Conservation (phyloP, 306 rosid species). For the Cucumis melo region DNA sequence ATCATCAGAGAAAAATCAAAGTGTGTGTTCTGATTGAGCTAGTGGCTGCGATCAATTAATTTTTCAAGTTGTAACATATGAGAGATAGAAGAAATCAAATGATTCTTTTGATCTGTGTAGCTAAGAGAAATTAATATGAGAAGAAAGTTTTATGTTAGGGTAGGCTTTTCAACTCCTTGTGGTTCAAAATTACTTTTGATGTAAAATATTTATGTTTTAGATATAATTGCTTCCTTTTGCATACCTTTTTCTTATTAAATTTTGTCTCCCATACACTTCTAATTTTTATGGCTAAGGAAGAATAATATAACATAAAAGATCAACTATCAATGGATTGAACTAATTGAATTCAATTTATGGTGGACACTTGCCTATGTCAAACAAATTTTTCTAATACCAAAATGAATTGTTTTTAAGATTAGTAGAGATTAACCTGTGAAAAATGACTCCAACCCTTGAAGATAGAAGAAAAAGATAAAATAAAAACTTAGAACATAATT, state of each 20-base stretch:
- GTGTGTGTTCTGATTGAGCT: not conserved
- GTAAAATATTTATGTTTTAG: not conserved
- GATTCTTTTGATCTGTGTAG: not conserved
- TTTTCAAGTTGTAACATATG: not conserved
- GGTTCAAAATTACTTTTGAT: not conserved
- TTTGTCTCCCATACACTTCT: too few species aligned
- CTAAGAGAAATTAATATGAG: not conserved
- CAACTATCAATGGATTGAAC: too few species aligned
- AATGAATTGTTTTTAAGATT: too few species aligned
- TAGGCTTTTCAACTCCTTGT: not conserved
- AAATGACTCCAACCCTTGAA: too few species aligned
- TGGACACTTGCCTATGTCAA: too few species aligned
- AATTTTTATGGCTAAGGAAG: too few species aligned
- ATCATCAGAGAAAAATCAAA: not conserved
- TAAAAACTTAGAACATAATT: not conserved
- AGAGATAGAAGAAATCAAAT: not conserved
- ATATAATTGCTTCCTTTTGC: not conserved
- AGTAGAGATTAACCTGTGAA: too few species aligned
- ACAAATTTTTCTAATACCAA: too few species aligned
- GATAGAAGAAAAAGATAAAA: too few species aligned
- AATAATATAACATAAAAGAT: too few species aligned
- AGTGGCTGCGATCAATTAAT: not conserved
- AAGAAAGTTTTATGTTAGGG: not conserved
- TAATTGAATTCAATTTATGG: too few species aligned
- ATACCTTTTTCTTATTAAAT: too few species aligned